These are phyloP conservation scores for Delphinella strobiligena DNA, from an alignment of 2,329 filamentous ascomycete species.

Conservation along the genomic window DNA sequence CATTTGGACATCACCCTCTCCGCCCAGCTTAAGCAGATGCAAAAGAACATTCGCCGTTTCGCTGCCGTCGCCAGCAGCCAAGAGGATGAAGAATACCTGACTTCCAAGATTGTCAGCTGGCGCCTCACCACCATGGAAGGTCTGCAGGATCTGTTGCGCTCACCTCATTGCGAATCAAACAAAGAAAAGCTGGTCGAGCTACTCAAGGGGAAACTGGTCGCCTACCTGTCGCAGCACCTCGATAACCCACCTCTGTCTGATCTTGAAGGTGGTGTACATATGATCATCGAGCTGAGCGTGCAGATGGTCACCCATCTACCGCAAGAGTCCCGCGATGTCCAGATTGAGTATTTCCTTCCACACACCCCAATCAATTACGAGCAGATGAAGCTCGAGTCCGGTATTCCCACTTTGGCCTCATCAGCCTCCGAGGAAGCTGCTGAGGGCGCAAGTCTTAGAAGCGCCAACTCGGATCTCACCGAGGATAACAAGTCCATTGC, in stretches of 20 bases:
- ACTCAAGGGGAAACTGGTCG: conserved; percentile 58
- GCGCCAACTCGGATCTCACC: conserved; percentile 22
- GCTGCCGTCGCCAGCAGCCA: conserved; percentile 62
- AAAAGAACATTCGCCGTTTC: conserved; percentile 72
- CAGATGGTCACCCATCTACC: conserved; percentile 78
- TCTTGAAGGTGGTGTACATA: conserved; percentile 75
- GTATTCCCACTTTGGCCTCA: conserved; percentile 34
- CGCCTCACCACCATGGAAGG: conserved; percentile 87
- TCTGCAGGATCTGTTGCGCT: conserved; percentile 58
- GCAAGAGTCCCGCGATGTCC: conserved; percentile 81
- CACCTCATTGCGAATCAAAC: conserved; percentile 53
- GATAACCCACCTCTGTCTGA: conserved; percentile 65
- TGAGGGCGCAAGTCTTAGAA: conserved; percentile 27
- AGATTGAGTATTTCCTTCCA: conserved; percentile 73
- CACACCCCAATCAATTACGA: conserved; percentile 57
- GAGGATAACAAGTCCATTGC: conserved; percentile 13
- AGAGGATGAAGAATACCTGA: conserved; percentile 81
- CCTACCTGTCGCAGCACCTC: conserved; percentile 60
- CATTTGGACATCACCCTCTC: conserved; percentile 68
- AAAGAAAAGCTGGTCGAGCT: conserved; percentile 42
- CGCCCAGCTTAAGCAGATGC: conserved; percentile 68
- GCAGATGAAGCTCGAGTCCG: conserved; percentile 73
- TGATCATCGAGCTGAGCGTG: conserved; percentile 86
- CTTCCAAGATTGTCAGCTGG: conserved; percentile 83
- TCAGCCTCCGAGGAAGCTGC: conserved; percentile 30